Percentiles rank a stretch among this genome's conserved stretches.
Evolutionary conservation across 352 stramenopile genomes (phyloP).

Genomic region (Phytophthora syringae): DNA sequence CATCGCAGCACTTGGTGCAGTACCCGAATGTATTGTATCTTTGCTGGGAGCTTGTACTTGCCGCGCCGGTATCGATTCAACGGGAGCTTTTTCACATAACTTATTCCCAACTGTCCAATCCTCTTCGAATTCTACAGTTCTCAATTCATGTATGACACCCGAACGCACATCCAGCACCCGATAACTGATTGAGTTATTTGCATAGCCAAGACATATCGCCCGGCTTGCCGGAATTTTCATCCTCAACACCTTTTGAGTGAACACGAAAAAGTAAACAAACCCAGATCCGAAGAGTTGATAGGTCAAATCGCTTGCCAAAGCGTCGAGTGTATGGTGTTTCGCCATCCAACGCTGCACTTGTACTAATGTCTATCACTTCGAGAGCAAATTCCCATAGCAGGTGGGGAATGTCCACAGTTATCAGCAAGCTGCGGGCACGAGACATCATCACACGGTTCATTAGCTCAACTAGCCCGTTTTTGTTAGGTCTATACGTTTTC

Average conservation of each 20-base stretch:
- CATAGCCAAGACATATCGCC: slow-evolving; percentile 8
- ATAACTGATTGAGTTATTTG: slow-evolving; percentile 7
- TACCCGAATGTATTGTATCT: slow-evolving; percentile 9
- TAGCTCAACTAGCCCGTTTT: neutral
- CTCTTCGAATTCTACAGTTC: slow-evolving; percentile 12
- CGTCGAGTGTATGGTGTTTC: slow-evolving; percentile 9
- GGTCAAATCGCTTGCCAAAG: neutral
- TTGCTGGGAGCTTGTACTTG: slow-evolving; percentile 1
- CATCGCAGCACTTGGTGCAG: neutral
- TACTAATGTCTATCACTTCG: slow-evolving; percentile 5
- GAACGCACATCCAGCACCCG: slow-evolving; percentile 5
- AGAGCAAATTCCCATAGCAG: slow-evolving; percentile 5
- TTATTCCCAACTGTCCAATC: slow-evolving; percentile 13
- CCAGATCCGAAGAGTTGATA: neutral
- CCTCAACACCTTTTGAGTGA: slow-evolving; percentile 13
- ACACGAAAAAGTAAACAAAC: slow-evolving; percentile 3
- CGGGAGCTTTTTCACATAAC: slow-evolving; percentile 12
- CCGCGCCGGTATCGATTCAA: slow-evolving; percentile 4
- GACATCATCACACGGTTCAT: neutral
- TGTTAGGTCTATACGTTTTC: neutral
- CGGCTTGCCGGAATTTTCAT: slow-evolving; percentile 9
- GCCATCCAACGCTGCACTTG: neutral
- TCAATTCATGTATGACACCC: neutral
- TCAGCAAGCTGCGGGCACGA: neutral
- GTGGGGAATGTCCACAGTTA: neutral